Base-by-base conservation (phyloP, 768 basidiomycete genomes). In the Psilocybe cyanescens region DNA sequence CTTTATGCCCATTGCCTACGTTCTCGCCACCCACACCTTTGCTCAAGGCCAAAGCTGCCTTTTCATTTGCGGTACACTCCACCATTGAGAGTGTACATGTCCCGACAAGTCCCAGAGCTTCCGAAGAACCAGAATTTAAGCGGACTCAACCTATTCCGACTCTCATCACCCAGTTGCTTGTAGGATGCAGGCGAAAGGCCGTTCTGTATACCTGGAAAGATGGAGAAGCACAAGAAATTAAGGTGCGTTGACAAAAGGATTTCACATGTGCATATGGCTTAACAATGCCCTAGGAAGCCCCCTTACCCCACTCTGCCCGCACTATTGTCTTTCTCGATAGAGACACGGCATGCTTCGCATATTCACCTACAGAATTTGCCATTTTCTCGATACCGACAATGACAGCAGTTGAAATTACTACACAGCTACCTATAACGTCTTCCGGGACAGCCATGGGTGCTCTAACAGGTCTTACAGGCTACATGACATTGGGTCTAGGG, bases 271-370 rank as follows among this genome's bases (percentile, higher is more conserved):
- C 8, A 39, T 56, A 9, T 58, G 52, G 52, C 17, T 55, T 41
- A 53, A 59, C 17, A 47, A 19, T 16, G 35, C n/a, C 19, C 14
- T 61, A 96, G 92, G 97, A 99, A 83, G 78, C 87, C 3, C 68
- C 80, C 0, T 79, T 98, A 3, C 92, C 96, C 11, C 97, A 99
- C 71, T 95, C 95, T 8, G 89, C 97, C n/a, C 86, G 97, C 44
- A 81, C 84, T 0, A 88, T 97, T 53, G 79, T 88, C 2, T 96
- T 98, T 71, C 74, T 94, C 53, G 78, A 86, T 61, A 68, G 83
- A 4, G 80, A 86, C 28, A 79, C 79, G 1, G 79, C 84, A 8
- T 90, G 90, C 65, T 86, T 95, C 64, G 92, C 90, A 0, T 95
- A 95, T 72, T 86, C 91, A n/a, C 81, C 86, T 0, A 86, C 90